Evolutionary conservation across 106 monocot genomes (phyloP), one percentile per base, ranked within the genome.

Genomic region (Platanthera zijinensis): DNA sequence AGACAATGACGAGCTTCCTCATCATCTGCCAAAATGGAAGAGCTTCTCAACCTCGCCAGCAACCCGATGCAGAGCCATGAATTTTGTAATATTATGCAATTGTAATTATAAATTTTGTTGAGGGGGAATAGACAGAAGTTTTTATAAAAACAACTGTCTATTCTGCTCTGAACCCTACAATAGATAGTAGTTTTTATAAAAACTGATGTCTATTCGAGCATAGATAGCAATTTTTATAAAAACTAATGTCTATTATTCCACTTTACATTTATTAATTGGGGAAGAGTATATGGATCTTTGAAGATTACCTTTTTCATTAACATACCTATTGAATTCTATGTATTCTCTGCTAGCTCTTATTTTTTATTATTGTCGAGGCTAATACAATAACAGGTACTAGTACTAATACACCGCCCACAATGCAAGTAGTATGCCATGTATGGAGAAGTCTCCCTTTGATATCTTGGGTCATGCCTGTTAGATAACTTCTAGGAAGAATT

Each of bases 231-330:
- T n/a, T n/a, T n/a, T n/a, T n/a, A n/a, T n/a, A n/a, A n/a, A n/a
- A n/a, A n/a, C n/a, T n/a, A n/a, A n/a, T n/a, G n/a, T n/a, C n/a
- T 32, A 32, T 32, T 61, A 22, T 51, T 19, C 18, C 50, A 45
- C n/a, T 72, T 72, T 21, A 72, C 19, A 50, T 10, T 72, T 18
- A 50, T 70, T 51, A 72, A 51, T 21, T 72, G 17, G n/a, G n/a
- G 19, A 70, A 10, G 30, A 67, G 30, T 39, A 39, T 10, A n/a
- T 10, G 10, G 47, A 70, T 7, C 45, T 70, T 48, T 70, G 48
- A 47, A n/a, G 15, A 48, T 70, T 70, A 70, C 70, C 70, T 47
- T 70, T 70, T 48, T 11, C 5, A 1, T 13, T 11, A 70, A 48
- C 46, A 47, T 3, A 5, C 48, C 6, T 30, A 39, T 69, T 70